Evolutionary conservation across 176 grass and related monocot genomes (phyloP).

Genomic region (Lolium rigidum): DNA sequence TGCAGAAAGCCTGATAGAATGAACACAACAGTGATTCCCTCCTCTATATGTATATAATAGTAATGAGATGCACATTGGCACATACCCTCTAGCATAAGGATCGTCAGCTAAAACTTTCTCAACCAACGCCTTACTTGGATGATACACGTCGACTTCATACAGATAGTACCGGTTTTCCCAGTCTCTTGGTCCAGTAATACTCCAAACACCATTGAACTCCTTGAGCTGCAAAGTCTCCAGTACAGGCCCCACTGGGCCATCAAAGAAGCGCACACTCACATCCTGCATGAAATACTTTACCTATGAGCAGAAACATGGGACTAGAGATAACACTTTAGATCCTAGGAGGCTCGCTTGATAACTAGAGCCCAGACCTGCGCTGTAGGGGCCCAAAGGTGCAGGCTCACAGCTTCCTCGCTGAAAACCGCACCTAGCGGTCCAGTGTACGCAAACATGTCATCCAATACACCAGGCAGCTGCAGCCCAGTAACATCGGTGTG

Average conservation of each 20-base stretch:
- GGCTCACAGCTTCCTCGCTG: conserved; percentile 41
- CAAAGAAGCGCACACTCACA: conserved; percentile 72
- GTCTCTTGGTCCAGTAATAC: conserved; percentile 62
- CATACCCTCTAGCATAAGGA: conserved; percentile 93
- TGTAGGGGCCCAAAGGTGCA: conserved; percentile 97
- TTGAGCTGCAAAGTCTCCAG: conserved; percentile 58
- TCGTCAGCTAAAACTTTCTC: conserved; percentile 67
- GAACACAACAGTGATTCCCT: conserved; percentile 23
- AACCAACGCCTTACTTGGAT: conserved; percentile 64
- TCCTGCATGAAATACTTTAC: conserved; percentile 52
- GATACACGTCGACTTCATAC: conserved; percentile 84
- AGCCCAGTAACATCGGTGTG: conserved; percentile 61
- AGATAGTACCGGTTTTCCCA: conserved; percentile 85
- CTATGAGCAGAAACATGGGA: not conserved
- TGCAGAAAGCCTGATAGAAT: conserved; percentile 71
- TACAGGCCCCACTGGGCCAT: conserved; percentile 56
- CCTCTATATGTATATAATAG: not conserved
- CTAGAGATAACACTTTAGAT: not conserved
- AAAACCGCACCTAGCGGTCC: conserved; percentile 84
- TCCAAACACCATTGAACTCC: conserved; percentile 82
- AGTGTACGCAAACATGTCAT: conserved; percentile 87
- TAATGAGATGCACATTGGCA: conserved; percentile 14
- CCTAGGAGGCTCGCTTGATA: not conserved
- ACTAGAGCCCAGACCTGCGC: conserved; percentile 60
- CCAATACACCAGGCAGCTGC: conserved; percentile 84